Evolutionary conservation across 2,329 filamentous ascomycete genomes (phyloP).

Genomic region (Epichloe sylvatica): DNA sequence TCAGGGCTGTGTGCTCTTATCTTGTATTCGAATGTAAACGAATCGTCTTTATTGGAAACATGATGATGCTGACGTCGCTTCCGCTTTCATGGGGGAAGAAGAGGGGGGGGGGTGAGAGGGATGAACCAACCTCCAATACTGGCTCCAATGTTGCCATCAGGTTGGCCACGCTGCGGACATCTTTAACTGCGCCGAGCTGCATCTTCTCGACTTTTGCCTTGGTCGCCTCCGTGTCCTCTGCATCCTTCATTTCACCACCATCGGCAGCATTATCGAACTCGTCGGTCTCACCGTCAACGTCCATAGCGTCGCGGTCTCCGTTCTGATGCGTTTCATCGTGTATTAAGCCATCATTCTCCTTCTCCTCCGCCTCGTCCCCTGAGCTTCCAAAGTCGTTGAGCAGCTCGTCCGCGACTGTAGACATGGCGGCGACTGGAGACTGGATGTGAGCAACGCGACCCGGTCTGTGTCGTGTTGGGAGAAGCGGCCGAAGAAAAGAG

Average conservation of each 20-base stretch:
- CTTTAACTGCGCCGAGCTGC: constrained; percentile 57
- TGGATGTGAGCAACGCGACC: neutral
- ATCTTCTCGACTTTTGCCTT: constrained; percentile 74
- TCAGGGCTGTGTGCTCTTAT: constrained; percentile 52
- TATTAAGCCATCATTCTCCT: constrained; percentile 36
- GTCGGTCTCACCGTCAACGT: constrained; percentile 40
- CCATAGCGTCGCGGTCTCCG: constrained; percentile 31
- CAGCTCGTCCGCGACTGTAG: constrained; percentile 82
- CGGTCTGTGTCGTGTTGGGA: neutral
- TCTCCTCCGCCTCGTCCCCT: constrained; percentile 59
- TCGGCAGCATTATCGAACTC: constrained; percentile 44
- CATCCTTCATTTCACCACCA: constrained; percentile 34
- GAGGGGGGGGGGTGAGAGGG: constrained; percentile 8
- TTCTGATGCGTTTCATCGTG: constrained; percentile 26
- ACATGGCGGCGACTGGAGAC: constrained; percentile 41
- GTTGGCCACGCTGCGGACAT: constrained; percentile 64
- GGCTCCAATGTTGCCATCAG: constrained; percentile 73
- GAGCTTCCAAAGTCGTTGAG: constrained; percentile 56
- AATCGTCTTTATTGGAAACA: constrained; percentile 15
- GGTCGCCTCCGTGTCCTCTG: constrained; percentile 52
- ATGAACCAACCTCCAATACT: constrained; percentile 57
- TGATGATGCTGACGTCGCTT: constrained; percentile 3
- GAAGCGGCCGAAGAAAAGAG: neutral
- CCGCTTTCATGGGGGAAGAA: constrained; percentile 7
- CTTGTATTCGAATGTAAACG: constrained; percentile 46